Conservation (phyloP, 139 green algal genomes). For the Chlorella sp. region DNA sequence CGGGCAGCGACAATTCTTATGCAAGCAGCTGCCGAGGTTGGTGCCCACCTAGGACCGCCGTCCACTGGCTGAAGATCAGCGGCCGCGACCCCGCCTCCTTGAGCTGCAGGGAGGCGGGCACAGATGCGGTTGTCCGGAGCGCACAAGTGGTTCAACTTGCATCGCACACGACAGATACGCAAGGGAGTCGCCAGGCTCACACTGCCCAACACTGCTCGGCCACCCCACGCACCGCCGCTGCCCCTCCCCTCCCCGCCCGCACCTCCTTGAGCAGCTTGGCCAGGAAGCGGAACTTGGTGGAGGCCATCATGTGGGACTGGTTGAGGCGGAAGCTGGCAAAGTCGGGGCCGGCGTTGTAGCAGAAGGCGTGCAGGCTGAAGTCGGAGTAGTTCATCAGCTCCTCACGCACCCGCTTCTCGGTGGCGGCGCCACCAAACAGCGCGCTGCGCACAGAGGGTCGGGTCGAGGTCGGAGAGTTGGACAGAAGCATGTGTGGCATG, state of each 20-base stretch:
- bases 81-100: constrained; percentile 65
- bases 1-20: no score
- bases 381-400: constrained; percentile 79
- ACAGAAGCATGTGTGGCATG: no score
- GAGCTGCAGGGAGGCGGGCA: constrained; percentile 51
- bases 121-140: no score
- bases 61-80: constrained; percentile 95
- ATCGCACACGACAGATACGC: no score
- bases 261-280: constrained; percentile 70
- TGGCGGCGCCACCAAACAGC: constrained; percentile 72
- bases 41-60: constrained; percentile 63
- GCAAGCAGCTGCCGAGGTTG: no score
- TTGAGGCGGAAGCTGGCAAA: constrained; percentile 34
- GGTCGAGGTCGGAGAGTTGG: neutral
- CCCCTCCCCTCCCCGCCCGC: constrained; percentile 41
- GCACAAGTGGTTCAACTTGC: no score
- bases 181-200: no score
- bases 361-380: constrained; percentile 83
- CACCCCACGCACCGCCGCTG: neutral
- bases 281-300: constrained; percentile 55
- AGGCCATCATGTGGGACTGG: constrained; percentile 37
- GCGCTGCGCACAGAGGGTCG: constrained; percentile 22
- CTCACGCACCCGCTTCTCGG: constrained; percentile 62
- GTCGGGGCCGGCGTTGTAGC: constrained; percentile 43
- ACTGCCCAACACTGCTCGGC: no score